Base-by-base conservation (phyloP, 2,329 filamentous ascomycete genomes). In the Cladorrhinum sp. region DNA sequence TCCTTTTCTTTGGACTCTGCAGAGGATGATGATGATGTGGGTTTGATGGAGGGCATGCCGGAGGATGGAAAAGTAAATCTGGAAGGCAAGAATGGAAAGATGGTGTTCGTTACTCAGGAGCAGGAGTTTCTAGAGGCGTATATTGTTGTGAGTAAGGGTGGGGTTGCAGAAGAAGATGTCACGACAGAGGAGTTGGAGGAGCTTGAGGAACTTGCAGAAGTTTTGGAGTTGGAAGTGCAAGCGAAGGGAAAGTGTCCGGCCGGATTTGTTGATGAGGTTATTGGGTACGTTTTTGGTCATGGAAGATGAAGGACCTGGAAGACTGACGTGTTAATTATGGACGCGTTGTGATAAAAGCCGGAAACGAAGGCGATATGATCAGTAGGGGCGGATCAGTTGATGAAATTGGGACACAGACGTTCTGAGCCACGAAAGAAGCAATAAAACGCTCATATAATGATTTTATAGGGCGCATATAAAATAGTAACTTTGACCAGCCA, bases 11-110 rank as follows among this genome's bases (percentile, higher is more conserved):
- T 38, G 52, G 7, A 16, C 41, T 6, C 18, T 8, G 41, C 2
- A 2, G 12, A 24, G 52, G 52, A 16, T 22, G 18, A n/a, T 29
- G 13, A 22, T 20, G 51, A 20, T 20, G 25, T 1, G 29, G 50
- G 18, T 13, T 5, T 9, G 16, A 25, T 20, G 51, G 51, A 36
- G 22, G 13, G 7, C 29, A 32, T 13, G 29, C 6, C 29, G 29
- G 29, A 13, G 13, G 29, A 13, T 7, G 29, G 7, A 32, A 32
- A 32, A 32, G 6, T 6, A 32, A n/a, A n/a, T n/a, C n/a, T n/a
- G n/a, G 25, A 29, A 29, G 25, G 25, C n/a, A 38, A 54, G n/a
- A 36, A 32, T 27, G 51, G 51, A 27, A 55, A 38, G 52, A 55
- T 55, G 52, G 29, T 55, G n/a, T 22, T 41, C 45, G 32, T 55